Percentiles rank a stretch among this genome's conserved stretches.
Evolutionary conservation across 2,329 filamentous ascomycete species (phyloP).

Genomic region (Curvularia eragrostidis): DNA sequence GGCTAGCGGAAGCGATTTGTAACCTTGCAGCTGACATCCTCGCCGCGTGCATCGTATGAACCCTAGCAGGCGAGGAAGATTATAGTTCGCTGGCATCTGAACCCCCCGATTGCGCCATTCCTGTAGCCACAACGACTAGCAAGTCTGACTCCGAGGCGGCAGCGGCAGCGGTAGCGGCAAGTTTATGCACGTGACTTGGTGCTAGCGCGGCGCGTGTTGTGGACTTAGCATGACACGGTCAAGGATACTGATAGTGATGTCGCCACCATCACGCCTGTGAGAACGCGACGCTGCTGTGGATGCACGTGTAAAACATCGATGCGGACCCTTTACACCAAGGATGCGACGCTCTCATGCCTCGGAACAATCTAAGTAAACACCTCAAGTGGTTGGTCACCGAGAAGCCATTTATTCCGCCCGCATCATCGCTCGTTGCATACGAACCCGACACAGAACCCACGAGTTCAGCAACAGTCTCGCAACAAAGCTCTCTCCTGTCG

Average conservation of each 20-base stretch:
- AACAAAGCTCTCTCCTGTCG: slow-evolving; percentile 19
- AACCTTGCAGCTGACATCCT: not conserved
- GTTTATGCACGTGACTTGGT: slow-evolving; percentile 38
- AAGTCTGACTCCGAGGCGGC: slow-evolving; percentile 5
- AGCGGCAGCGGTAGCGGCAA: not conserved
- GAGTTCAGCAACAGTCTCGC: slow-evolving; percentile 31
- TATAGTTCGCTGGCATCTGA: not conserved
- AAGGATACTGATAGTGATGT: slow-evolving; percentile 19
- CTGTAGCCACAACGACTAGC: not conserved
- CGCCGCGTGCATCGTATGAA: not conserved
- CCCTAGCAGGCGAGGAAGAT: not conserved
- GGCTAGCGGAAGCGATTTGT: not conserved
- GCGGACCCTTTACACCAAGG: slow-evolving; percentile 22
- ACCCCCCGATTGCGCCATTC: not conserved
- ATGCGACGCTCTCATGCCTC: slow-evolving; percentile 54
- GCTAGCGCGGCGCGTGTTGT: slow-evolving; percentile 31
- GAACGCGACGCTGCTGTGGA: slow-evolving; percentile 18
- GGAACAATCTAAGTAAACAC: slow-evolving; percentile 57
- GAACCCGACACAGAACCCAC: slow-evolving; percentile 31
- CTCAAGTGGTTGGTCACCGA: slow-evolving; percentile 56
- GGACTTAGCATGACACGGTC: slow-evolving; percentile 30
- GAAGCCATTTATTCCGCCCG: slow-evolving; percentile 55
- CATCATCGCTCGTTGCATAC: slow-evolving; percentile 38
- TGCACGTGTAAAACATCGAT: slow-evolving; percentile 34
- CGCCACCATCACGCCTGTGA: slow-evolving; percentile 31